Conservation (phyloP, 2,329 filamentous ascomycete genomes). For the Harringtonia lauricola region DNA sequence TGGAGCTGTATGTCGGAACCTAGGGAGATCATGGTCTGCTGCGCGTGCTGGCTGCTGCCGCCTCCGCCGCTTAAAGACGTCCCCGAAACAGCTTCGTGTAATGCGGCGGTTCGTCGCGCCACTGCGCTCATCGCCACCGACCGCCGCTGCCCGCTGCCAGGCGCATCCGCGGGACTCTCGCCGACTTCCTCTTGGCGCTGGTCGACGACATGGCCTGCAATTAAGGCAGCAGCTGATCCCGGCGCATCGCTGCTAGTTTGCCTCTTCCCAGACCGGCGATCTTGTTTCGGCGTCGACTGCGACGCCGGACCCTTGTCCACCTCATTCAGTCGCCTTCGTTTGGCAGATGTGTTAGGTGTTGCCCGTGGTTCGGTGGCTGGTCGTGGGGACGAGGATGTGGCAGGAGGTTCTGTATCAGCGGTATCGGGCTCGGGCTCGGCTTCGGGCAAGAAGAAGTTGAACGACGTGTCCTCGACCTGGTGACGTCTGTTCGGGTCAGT, state of each 20-base stretch:
- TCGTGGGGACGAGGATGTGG: background rate
- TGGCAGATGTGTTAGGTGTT: conserved; percentile 36
- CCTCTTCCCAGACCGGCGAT: no score
- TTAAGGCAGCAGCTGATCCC: no score
- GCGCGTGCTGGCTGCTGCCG: conserved; percentile 12
- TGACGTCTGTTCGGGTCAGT: conserved; percentile 28
- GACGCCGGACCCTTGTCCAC: background rate
- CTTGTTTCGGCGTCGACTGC: background rate
- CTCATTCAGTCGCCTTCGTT: conserved; percentile 27
- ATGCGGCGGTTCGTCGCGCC: conserved; percentile 20
- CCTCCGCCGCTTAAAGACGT: background rate
- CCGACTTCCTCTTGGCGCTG: conserved; percentile 29
- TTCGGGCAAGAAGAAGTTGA: conserved; percentile 33
- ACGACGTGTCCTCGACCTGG: conserved; percentile 49
- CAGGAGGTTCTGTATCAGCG: background rate
- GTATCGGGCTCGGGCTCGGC: conserved; percentile 8
- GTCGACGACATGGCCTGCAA: background rate
- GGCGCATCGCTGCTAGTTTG: no score
- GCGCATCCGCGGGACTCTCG: conserved; percentile 43
- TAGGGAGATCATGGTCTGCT: background rate
- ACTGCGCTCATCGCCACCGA: conserved; percentile 24
- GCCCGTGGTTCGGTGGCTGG: conserved; percentile 14
- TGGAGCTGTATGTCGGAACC: background rate
- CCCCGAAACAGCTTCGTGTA: conserved; percentile 28
- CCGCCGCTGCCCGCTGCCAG: conserved; percentile 42